phyloP scores from a whole-genome alignment of 768 basidiomycete species.

The Phylloporus sp. region DNA sequence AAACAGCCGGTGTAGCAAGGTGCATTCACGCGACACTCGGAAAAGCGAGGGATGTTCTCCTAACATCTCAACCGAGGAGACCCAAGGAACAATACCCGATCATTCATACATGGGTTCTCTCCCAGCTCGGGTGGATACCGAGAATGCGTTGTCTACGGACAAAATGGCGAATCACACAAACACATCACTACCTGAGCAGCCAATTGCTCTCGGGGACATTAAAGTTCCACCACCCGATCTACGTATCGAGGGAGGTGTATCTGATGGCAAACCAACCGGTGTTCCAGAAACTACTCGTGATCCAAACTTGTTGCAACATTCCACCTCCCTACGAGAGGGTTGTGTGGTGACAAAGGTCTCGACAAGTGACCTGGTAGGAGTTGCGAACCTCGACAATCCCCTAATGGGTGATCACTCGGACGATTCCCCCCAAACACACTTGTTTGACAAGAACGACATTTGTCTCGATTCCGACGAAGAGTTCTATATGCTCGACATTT shows the following conservation, averaged over 20 bases:
- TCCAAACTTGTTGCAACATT: neutral
- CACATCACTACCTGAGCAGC: neutral
- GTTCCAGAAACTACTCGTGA: neutral
- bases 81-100: neutral
- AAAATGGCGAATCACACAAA: neutral
- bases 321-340: neutral
- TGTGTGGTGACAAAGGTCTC: neutral
- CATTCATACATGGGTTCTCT: neutral
- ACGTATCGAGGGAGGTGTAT: neutral
- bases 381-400: neutral
- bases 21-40: neutral
- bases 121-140: neutral
- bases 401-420: neutral
- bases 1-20: neutral
- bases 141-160: neutral
- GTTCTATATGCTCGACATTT: conserved; percentile 34
- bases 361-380: neutral
- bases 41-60: neutral
- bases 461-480: conserved; percentile 11
- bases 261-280: neutral
- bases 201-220: neutral
- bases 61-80: neutral
- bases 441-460: neutral
- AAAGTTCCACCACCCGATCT: neutral
- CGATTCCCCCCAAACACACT: neutral